Evolutionary conservation across 2,329 filamentous ascomycete species (phyloP).

Genomic region (Cercospora sojina): DNA sequence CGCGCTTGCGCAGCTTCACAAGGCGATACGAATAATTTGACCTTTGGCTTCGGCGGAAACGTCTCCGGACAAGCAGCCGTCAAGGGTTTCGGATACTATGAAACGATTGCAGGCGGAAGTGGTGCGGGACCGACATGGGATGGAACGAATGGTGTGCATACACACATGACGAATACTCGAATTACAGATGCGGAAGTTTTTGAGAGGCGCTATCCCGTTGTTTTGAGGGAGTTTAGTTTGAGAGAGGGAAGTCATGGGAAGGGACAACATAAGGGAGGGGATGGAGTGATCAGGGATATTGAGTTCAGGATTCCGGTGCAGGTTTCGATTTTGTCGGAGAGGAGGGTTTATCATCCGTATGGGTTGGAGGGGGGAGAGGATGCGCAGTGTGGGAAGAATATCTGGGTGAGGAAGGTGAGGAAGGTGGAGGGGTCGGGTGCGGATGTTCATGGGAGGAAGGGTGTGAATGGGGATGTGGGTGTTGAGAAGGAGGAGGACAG

Average conservation of each 20-base stretch:
- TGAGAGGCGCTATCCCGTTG: constrained; percentile 72
- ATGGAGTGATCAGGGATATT: constrained; percentile 75
- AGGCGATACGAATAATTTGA: constrained; percentile 81
- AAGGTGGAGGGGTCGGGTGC: constrained; percentile 37
- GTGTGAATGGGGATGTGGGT: constrained; percentile 14
- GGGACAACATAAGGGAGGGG: constrained; percentile 69
- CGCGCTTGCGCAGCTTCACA: constrained; percentile 74
- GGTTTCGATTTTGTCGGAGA: constrained; percentile 74
- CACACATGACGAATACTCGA: constrained; percentile 82
- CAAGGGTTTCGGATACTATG: constrained; percentile 84
- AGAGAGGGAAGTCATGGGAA: constrained; percentile 61
- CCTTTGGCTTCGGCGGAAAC: constrained; percentile 77
- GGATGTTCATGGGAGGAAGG: constrained; percentile 25
- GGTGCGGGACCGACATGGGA: constrained; percentile 73
- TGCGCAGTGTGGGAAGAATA: constrained; percentile 74
- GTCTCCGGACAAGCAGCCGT: constrained; percentile 56
- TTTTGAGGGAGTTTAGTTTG: constrained; percentile 69
- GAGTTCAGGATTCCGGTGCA: constrained; percentile 77
- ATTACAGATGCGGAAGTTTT: constrained; percentile 81
- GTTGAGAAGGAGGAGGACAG: constrained; percentile 45
- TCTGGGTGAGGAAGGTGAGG: constrained; percentile 75
- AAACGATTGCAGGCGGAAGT: constrained; percentile 76
- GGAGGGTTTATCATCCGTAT: constrained; percentile 74
- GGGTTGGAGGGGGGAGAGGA: constrained; percentile 81
- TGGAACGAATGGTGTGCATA: constrained; percentile 74